Evolutionary conservation across 306 rosid genomes (phyloP).

Genomic region (Vicia faba): DNA sequence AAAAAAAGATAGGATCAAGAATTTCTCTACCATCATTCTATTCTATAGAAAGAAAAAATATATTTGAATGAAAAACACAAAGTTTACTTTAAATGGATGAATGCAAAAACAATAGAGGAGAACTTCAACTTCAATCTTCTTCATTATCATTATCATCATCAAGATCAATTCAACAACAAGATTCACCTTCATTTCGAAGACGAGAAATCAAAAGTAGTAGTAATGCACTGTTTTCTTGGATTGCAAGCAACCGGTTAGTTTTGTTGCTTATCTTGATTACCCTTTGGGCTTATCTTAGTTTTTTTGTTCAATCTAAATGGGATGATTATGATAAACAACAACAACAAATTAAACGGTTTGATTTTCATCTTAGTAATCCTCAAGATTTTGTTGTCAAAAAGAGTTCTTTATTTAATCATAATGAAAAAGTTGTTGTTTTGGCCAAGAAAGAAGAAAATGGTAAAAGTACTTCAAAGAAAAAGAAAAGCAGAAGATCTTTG

Average conservation of each 20-base stretch:
- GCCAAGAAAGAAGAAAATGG: slow-evolving; percentile 46
- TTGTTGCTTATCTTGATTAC: slow-evolving; percentile 79
- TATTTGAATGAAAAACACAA: slow-evolving; percentile 24
- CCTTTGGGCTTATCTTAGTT: slow-evolving; percentile 90
- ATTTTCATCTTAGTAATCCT: slow-evolving; percentile 44
- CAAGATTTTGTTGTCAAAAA: slow-evolving; percentile 46
- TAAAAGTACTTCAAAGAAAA: slow-evolving; percentile 53
- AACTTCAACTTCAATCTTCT: slow-evolving; percentile 37
- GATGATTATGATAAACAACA: slow-evolving; percentile 57
- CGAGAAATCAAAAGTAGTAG: slow-evolving; percentile 58
- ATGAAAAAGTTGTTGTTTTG: slow-evolving; percentile 51
- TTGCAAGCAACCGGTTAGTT: slow-evolving; percentile 58
- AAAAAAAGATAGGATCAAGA: slow-evolving; percentile 23
- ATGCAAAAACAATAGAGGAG: slow-evolving; percentile 44
- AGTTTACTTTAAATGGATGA: slow-evolving; percentile 59
- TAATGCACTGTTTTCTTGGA: slow-evolving; percentile 47
- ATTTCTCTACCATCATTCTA: slow-evolving; percentile 2
- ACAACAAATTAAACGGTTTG: slow-evolving; percentile 45
- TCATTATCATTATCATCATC: slow-evolving; percentile 35
- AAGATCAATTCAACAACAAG: slow-evolving; percentile 40
- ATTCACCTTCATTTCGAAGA: slow-evolving; percentile 72
- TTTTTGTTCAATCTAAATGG: slow-evolving; percentile 86
- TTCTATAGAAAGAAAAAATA: slow-evolving; percentile 9
- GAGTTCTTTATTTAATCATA: slow-evolving; percentile 38
- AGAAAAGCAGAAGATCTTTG: slow-evolving; percentile 50